Evolutionary conservation across 306 rosid genomes (phyloP).

Genomic region (Castanea sativa): DNA sequence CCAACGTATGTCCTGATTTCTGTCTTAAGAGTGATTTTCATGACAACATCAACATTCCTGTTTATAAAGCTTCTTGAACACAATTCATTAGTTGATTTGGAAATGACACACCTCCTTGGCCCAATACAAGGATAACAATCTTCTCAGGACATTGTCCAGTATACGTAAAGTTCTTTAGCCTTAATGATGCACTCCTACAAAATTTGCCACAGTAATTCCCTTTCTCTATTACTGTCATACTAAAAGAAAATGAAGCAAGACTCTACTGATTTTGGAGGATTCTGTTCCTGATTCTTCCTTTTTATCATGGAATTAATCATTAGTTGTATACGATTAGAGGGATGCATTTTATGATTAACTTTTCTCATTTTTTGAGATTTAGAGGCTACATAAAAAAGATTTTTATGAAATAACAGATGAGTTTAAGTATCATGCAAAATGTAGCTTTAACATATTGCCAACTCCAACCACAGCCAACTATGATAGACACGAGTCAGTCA

Average conservation of each 20-base stretch:
- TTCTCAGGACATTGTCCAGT: neutral
- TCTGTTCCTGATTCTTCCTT: neutral
- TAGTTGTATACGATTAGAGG: neutral
- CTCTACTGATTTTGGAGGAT: neutral
- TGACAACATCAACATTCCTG: neutral
- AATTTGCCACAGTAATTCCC: neutral
- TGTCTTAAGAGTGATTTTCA: neutral
- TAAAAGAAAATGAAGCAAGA: no score
- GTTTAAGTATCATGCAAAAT: neutral
- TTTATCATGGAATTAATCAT: neutral
- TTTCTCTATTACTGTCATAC: neutral
- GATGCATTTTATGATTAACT: neutral
- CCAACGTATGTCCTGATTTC: neutral
- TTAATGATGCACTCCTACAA: neutral
- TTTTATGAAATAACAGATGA: neutral
- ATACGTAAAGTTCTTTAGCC: neutral
- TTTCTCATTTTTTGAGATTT: neutral
- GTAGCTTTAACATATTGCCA: constrained; percentile 13
- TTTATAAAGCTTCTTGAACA: neutral
- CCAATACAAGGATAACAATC: neutral
- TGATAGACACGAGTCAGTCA: neutral
- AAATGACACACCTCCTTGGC: neutral
- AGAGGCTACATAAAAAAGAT: neutral
- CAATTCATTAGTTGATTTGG: neutral
- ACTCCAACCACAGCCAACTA: neutral